Percentiles rank a stretch among this genome's conserved stretches.
These are phyloP conservation scores for Vitellaria paradoxa DNA, from an alignment of 179 eudicot genomes.

Conservation along the genomic window DNA sequence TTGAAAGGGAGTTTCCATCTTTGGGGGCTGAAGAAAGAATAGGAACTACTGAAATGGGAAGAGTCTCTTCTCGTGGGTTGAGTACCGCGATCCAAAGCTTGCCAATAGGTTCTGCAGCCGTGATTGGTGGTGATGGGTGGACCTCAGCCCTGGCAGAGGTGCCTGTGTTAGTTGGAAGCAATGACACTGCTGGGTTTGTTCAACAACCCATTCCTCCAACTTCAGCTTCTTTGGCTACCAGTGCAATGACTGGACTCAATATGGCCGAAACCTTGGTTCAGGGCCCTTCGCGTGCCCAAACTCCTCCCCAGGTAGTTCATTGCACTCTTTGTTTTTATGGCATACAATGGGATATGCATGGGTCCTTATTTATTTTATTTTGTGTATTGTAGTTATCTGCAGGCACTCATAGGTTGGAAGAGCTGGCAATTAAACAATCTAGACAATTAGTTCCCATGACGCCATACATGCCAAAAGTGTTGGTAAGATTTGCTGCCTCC, in stretches of 20 bases:
- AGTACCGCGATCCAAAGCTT: conserved; percentile 49
- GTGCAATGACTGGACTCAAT: conserved; percentile 43
- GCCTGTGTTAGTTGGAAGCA: conserved; percentile 47
- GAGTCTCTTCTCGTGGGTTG: conserved; percentile 77
- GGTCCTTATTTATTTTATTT: conserved; percentile 6
- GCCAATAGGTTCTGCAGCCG: conserved; percentile 41
- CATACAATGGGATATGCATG: neutral
- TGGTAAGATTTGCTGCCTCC: conserved; percentile 36
- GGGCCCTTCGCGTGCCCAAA: conserved; percentile 50
- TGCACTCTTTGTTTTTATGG: neutral
- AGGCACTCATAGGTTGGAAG: conserved; percentile 71
- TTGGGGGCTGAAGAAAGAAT: conserved; percentile 69
- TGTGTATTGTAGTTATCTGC: conserved; percentile 41
- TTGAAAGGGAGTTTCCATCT: conserved; percentile 73
- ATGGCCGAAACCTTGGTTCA: conserved; percentile 89
- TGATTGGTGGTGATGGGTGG: conserved; percentile 61
- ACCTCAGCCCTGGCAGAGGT: conserved; percentile 69
- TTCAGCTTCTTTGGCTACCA: conserved; percentile 28
- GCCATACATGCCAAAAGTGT: conserved; percentile 59
- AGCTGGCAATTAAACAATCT: conserved; percentile 72
- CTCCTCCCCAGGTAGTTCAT: conserved; percentile 7
- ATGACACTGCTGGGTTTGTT: conserved; percentile 30
- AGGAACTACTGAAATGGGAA: conserved; percentile 40
- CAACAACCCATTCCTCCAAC: conserved; percentile 26
- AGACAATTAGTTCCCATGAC: conserved; percentile 79